A percentile compares a stretch with the other conserved stretches of the same genome.
phyloP scores from a whole-genome alignment of 2,329 filamentous ascomycete genomes.

The Myotisia sp. region DNA sequence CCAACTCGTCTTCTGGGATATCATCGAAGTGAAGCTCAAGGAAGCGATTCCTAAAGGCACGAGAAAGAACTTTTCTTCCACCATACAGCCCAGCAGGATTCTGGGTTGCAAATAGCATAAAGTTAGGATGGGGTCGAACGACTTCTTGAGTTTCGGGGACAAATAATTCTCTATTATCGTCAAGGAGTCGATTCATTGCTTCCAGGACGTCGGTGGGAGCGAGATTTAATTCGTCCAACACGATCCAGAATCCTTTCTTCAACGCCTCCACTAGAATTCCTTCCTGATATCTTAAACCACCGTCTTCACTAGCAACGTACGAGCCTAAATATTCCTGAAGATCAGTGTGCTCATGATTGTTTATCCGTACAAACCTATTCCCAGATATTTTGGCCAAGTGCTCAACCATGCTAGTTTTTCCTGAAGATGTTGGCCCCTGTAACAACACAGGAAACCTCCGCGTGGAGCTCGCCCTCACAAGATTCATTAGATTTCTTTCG shows the following conservation, averaged over 20 bases:
- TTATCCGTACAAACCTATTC: constrained; percentile 95
- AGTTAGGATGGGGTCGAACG: constrained; percentile 80
- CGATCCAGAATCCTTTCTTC: constrained; percentile 90
- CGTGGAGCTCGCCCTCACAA: constrained; percentile 87
- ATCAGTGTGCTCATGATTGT: constrained; percentile 98
- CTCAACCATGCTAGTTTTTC: constrained; percentile 99
- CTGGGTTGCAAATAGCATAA: constrained; percentile 96
- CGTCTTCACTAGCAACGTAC: constrained; percentile 74
- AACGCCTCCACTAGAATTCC: constrained; percentile 86
- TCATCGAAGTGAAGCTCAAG: constrained; percentile 96
- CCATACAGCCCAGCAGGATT: constrained; percentile 94
- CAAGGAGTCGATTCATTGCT: constrained; percentile 82
- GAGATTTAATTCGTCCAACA: constrained; percentile 91
- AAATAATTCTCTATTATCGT: constrained; percentile 89
- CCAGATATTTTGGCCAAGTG: constrained; percentile 93
- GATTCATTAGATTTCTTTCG: constrained; percentile 81
- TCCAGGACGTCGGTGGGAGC: constrained; percentile 95
- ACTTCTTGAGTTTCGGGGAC: constrained; percentile 95
- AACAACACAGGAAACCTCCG: constrained; percentile 84
- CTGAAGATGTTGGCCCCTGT: constrained; percentile 90
- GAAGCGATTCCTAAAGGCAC: constrained; percentile 93
- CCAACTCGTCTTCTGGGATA: constrained; percentile 86
- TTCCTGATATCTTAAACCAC: constrained; percentile 80
- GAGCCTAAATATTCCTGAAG: constrained; percentile 94
- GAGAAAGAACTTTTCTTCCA: constrained; percentile 79